These are phyloP conservation scores for Abrus precatorius DNA, from an alignment of 306 rosid genomes.

Conservation along the genomic window DNA sequence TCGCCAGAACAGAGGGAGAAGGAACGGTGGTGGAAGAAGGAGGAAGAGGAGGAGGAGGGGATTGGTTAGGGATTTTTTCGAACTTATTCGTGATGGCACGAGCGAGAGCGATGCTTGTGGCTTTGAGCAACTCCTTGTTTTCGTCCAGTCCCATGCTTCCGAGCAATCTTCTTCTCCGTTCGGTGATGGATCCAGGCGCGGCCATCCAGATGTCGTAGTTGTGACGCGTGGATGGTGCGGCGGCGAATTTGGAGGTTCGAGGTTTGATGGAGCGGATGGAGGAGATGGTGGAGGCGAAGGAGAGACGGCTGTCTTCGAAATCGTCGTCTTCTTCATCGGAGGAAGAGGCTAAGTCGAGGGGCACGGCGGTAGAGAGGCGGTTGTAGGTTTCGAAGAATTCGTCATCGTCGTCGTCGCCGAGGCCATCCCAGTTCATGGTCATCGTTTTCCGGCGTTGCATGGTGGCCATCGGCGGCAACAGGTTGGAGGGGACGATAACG, in stretches of 20 bases:
- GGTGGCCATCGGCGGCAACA: conserved; percentile 48
- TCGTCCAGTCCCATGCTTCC: conserved; percentile 73
- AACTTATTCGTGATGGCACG: conserved; percentile 54
- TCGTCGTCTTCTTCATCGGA: conserved; percentile 60
- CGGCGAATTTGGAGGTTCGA: neutral
- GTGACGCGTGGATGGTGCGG: neutral
- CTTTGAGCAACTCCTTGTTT: conserved; percentile 52
- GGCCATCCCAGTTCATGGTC: conserved; percentile 60
- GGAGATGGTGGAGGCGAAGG: conserved; percentile 69
- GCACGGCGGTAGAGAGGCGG: conserved; percentile 58
- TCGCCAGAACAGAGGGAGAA: neutral
- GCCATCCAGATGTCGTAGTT: conserved; percentile 85
- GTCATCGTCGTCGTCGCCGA: conserved; percentile 62
- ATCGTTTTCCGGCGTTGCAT: conserved; percentile 57
- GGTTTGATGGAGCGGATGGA: conserved; percentile 40
- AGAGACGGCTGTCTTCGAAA: conserved; percentile 63
- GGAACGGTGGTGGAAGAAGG: no score
- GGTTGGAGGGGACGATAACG: conserved; percentile 12
- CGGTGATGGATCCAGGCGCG: conserved; percentile 72
- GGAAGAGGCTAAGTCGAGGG: conserved; percentile 58
- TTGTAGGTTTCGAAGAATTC: conserved; percentile 66
- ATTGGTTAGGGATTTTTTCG: neutral
- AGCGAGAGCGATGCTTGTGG: conserved; percentile 24
- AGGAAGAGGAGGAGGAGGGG: neutral
- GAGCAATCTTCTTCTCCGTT: conserved; percentile 64